Evolutionary conservation across 768 basidiomycete genomes (phyloP), one percentile per base, ranked within the genome.

Genomic region (Trametes cinnabarina): DNA sequence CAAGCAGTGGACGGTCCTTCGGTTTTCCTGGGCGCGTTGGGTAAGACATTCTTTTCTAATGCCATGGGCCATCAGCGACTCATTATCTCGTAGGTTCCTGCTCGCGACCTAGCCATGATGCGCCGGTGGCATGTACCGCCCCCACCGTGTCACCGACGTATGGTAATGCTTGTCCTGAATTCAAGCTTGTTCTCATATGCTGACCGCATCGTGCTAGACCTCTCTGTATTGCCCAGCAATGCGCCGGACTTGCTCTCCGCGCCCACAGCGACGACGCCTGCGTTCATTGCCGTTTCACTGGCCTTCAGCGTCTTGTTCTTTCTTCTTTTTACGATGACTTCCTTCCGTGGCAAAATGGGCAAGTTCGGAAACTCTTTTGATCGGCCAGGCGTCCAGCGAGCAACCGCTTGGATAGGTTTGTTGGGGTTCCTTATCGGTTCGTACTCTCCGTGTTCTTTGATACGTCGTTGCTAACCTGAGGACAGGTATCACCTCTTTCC

Each of bases 391-490:
- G 63, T 87, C 12, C 86, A 88, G 57, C 78, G 79, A 20, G 61
- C 73, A 17, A 83, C 85, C 11, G 86, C 88, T 14, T 91, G 89
- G 87, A 76, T 90, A 60, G 90, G 90, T 4, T 77, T 91, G 44
- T 76, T 86, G 57, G 86, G 87, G n/a, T 91, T 90, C 70, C 74
- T 90, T 65, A 79, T 87, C 43, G 89, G 89, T 84, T 58, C 30
- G 76, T 67, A 30, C 41, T 22, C 40, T 14, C n/a, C 35, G 22
- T 19, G n/a, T 20, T 25, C 44, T n/a, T 17, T 43, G 12, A 15
- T 19, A 15, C n/a, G 37, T 5, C 7, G 23, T 30, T 14, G n/a
- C 34, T 49, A 30, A 47, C 32, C 10, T 47, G 59, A 14, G 47
- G 25, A 15, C 52, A 90, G 89, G 88, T 14, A 69, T 89, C 57